A percentile compares a stretch with the other conserved stretches of the same genome.
Conservation (phyloP, 1,139 yeast genomes). For the Maudiozyma humilis region DNA sequence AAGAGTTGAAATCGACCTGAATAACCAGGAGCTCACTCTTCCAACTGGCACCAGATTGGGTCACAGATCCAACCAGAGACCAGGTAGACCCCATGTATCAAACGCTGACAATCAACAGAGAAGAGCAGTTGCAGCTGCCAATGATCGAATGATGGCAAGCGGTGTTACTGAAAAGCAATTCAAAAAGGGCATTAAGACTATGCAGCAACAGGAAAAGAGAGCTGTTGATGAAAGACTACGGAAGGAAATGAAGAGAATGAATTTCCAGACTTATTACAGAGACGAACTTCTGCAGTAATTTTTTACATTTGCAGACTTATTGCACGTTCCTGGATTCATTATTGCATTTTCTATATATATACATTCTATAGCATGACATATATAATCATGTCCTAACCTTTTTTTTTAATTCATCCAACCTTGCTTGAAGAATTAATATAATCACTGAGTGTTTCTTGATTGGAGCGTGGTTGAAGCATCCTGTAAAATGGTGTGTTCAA, state of each 20-base stretch:
- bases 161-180: conserved; percentile 37
- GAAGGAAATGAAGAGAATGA: conserved; percentile 44
- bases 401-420: not conserved
- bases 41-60: conserved; percentile 61
- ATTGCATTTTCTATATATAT: not conserved
- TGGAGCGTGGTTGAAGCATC: not conserved
- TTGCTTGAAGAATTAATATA: not conserved
- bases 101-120: conserved; percentile 25
- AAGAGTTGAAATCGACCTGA: conserved; percentile 38
- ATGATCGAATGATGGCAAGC: conserved; percentile 44
- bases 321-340: not conserved
- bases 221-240: conserved; percentile 42
- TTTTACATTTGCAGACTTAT: no score
- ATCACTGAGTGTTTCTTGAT: conserved; percentile 1
- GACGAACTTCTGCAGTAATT: conserved; percentile 44
- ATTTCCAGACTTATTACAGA: conserved; percentile 58
- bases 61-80: conserved; percentile 56
- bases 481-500: conserved; percentile 3
- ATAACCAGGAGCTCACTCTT: conserved; percentile 50
- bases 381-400: not conserved
- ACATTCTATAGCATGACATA: not conserved
- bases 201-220: conserved; percentile 39
- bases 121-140: conserved; percentile 44
- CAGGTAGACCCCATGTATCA: conserved; percentile 47
- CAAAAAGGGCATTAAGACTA: conserved; percentile 40